Percentiles rank a stretch among this genome's conserved stretches.
Conservation (phyloP, 1,284 basidiomycete species). For the Cystobasidiaceae sp. region DNA sequence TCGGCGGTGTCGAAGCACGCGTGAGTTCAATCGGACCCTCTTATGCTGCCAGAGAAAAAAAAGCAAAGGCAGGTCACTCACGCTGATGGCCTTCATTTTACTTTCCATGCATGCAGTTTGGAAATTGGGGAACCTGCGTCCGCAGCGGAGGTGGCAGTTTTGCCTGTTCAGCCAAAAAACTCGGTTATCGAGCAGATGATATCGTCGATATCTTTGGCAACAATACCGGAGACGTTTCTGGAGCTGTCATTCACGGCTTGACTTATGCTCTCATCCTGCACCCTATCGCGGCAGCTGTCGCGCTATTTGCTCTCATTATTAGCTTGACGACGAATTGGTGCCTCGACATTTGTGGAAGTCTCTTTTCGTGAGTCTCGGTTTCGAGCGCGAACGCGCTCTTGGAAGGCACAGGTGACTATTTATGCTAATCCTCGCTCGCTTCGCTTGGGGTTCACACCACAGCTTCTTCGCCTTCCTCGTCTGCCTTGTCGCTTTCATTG, state of each 20-base stretch:
- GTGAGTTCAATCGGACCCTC: neutral
- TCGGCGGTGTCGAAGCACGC: neutral
- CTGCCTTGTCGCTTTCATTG: conserved; percentile 16
- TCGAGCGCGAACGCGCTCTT: neutral
- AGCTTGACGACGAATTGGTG: conserved; percentile 17
- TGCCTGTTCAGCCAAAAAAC: neutral
- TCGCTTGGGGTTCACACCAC: neutral
- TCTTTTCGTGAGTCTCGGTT: conserved; percentile 5
- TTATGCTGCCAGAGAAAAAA: neutral
- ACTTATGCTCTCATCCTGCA: conserved; percentile 22
- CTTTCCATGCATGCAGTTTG: too few relatives aligned
- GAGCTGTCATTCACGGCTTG: conserved; percentile 9
- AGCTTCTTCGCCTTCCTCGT: conserved; percentile 27
- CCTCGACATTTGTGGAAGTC: conserved; percentile 21
- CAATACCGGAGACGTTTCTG: conserved; percentile 7
- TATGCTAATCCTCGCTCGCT: neutral
- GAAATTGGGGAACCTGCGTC: conserved; percentile 13
- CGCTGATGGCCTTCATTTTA: too few relatives aligned
- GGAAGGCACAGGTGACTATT: neutral
- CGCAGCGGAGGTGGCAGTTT: neutral
- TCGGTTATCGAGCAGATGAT: conserved; percentile 7
- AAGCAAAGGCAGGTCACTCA: too few relatives aligned
- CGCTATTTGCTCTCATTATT: conserved; percentile 21
- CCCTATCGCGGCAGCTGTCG: conserved; percentile 22
- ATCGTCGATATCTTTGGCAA: neutral